Percentiles rank a stretch among this genome's conserved stretches.
These are phyloP conservation scores for Neurospora terricola DNA, from an alignment of 495 filamentous ascomycete genomes.

Conservation along the genomic window DNA sequence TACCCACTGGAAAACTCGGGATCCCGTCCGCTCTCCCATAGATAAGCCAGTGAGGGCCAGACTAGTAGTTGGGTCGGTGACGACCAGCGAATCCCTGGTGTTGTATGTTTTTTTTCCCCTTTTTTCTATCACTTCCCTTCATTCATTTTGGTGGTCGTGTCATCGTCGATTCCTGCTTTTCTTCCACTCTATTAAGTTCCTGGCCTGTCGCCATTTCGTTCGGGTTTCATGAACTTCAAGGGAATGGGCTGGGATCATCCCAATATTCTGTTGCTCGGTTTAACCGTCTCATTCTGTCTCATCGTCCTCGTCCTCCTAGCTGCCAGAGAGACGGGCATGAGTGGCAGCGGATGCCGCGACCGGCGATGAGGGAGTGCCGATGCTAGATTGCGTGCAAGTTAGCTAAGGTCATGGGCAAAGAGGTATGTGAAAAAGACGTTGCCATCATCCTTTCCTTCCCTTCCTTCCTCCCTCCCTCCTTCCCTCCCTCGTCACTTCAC, in stretches of 20 bases:
- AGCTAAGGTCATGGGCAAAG: background rate
- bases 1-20: slow-evolving; percentile 33
- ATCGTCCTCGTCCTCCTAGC: background rate
- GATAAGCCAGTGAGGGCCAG: slow-evolving; percentile 25
- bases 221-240: background rate
- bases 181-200: no score
- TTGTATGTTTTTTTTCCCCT: slow-evolving; percentile 34
- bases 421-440: no score
- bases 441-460: no score
- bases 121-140: no score
- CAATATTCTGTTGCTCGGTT: no score
- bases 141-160: no score
- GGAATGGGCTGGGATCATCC: no score
- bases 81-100: slow-evolving; percentile 32
- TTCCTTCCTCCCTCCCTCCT: no score
- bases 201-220: background rate
- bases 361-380: background rate
- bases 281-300: no score
- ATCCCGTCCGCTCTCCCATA: slow-evolving; percentile 44
- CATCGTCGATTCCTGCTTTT: no score
- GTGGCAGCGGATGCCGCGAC: background rate
- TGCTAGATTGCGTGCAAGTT: background rate
- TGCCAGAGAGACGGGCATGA: background rate
- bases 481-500: no score
- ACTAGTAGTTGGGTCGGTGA: slow-evolving; percentile 38